phyloP scores from a whole-genome alignment of 2,329 filamentous ascomycete species.

The Falciphora oryzae region DNA sequence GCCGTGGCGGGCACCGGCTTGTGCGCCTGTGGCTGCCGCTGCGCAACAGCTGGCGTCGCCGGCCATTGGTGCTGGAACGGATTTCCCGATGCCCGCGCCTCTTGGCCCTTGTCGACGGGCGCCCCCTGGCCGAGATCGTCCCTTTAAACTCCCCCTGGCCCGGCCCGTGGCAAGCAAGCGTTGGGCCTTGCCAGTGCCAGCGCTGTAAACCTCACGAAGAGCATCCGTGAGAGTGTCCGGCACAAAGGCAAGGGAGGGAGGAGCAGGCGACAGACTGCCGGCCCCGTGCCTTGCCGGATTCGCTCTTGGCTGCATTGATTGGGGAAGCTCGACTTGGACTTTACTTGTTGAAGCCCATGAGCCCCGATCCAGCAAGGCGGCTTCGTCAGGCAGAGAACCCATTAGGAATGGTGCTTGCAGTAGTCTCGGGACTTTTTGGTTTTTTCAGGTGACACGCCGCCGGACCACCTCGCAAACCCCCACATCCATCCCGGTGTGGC shows the following conservation, averaged over 20 bases:
- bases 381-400: neutral
- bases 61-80: neutral
- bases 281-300: neutral
- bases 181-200: neutral
- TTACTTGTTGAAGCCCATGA: neutral
- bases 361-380: neutral
- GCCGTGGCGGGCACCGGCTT: neutral
- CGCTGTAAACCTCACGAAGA: neutral
- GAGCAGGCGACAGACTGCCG: neutral
- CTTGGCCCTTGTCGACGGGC: neutral
- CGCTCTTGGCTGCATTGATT: neutral
- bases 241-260: neutral
- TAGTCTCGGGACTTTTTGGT: neutral
- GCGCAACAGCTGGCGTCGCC: neutral
- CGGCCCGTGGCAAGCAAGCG: neutral
- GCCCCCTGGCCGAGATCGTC: neutral
- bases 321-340: neutral
- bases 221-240: neutral
- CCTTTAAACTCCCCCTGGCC: neutral
- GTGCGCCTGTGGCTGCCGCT: neutral
- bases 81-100: neutral
- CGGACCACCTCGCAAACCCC: neutral
- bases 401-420: neutral
- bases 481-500: neutral
- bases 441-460: neutral